Percentiles rank a stretch among this genome's conserved stretches.
Conservation (phyloP, 768 basidiomycete species). For the Auriscalpium orientale region DNA sequence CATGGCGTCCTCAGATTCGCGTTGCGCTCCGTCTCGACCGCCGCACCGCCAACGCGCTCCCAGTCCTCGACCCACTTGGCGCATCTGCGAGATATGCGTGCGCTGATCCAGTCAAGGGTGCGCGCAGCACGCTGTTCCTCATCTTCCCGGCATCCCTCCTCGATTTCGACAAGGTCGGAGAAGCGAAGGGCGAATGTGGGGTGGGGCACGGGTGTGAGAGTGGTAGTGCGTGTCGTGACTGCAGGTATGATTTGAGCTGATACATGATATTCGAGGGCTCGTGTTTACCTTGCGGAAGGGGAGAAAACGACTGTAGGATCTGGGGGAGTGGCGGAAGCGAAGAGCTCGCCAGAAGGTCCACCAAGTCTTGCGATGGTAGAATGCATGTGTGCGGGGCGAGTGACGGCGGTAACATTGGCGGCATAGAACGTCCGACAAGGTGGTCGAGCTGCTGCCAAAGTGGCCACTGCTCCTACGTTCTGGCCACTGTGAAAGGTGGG, state of each 20-base stretch:
- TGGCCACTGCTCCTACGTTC: too few species aligned
- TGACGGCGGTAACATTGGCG: constrained; percentile 54
- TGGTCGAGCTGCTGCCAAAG: too few species aligned
- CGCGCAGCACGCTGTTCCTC: constrained; percentile 73
- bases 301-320: constrained; percentile 80
- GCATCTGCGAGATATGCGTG: constrained; percentile 56
- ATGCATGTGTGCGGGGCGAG: constrained; percentile 79
- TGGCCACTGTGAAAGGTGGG: too few species aligned
- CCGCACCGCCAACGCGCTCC: constrained; percentile 35
- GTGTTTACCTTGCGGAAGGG: constrained; percentile 63
- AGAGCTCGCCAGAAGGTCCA: constrained; percentile 46
- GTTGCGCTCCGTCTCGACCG: constrained; percentile 15
- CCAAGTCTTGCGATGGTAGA: constrained; percentile 62
- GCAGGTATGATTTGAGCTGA: constrained; percentile 1
- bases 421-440: constrained; percentile 1
- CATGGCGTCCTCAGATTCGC: constrained; percentile 52
- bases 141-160: constrained; percentile 67
- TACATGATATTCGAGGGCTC: neutral
- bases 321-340: constrained; percentile 63
- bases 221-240: constrained; percentile 78
- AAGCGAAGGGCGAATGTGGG: constrained; percentile 69
- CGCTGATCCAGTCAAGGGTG: constrained; percentile 82
- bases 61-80: constrained; percentile 66
- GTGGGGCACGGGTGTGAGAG: constrained; percentile 64
- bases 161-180: constrained; percentile 66